Conservation (phyloP, 1,284 basidiomycete genomes). For the Phellopilus nigrolimitatus region DNA sequence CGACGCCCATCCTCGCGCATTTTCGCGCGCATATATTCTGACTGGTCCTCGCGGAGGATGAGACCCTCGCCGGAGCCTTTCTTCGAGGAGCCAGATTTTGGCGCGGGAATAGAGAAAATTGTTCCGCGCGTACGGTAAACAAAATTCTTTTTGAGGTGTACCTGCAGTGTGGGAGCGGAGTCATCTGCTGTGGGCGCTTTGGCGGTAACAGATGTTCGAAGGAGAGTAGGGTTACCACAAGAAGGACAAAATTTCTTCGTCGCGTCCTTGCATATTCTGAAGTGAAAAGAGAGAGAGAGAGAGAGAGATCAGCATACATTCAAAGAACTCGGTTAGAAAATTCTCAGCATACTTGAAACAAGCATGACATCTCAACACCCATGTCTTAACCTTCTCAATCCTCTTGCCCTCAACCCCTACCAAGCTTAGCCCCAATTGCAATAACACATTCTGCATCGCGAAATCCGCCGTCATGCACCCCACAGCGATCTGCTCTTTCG, state of each 20-base stretch:
- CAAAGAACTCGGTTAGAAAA: conserved; percentile 1
- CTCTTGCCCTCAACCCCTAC: conserved; percentile 90
- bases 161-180: conserved; percentile 62
- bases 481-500: conserved; percentile 46
- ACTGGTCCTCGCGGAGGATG: conserved; percentile 87
- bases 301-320: background rate
- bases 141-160: conserved; percentile 94
- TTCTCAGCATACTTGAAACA: conserved; percentile 99
- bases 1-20: conserved; percentile 67
- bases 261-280: conserved; percentile 91
- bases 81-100: conserved; percentile 87
- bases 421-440: conserved; percentile 92
- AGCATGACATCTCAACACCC: conserved; percentile 96
- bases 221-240: conserved; percentile 90
- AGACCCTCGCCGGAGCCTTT: conserved; percentile 74
- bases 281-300: conserved; percentile 6
- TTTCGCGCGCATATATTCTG: conserved; percentile 79
- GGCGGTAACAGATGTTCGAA: conserved; percentile 89
- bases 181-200: conserved; percentile 56
- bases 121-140: conserved; percentile 92
- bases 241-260: conserved; percentile 97
- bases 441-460: conserved; percentile 96
- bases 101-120: conserved; percentile 88
- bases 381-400: conserved; percentile 90
- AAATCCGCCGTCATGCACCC: conserved; percentile 99